Percentiles rank a stretch among this genome's conserved stretches.
These are phyloP conservation scores for Debaryomycetaceae sp. DNA, from an alignment of 1,139 yeast species.

Conservation along the genomic window DNA sequence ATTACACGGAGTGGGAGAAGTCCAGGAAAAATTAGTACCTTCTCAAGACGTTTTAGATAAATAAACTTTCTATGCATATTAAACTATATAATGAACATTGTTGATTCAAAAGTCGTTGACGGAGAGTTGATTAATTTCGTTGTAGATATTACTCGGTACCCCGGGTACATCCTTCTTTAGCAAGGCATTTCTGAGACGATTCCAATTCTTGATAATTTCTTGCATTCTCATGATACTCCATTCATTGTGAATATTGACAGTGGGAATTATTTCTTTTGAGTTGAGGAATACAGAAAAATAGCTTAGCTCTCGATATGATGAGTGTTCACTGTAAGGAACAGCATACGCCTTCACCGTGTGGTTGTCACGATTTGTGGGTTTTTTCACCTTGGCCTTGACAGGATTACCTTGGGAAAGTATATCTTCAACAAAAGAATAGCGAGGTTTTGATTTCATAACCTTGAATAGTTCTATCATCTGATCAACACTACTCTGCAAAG, in stretches of 20 bases:
- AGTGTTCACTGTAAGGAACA: conserved; percentile 92
- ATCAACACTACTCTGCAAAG: conserved; percentile 2
- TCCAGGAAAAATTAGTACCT: conserved; percentile 2
- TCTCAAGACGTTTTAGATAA: not conserved
- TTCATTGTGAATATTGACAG: conserved; percentile 59
- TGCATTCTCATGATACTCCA: conserved; percentile 37
- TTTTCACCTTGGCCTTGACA: conserved; percentile 12
- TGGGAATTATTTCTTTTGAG: conserved; percentile 63
- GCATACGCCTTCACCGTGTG: conserved; percentile 47
- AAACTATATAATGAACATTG: not conserved
- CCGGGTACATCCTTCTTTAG: conserved; percentile 2
- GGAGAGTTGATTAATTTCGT: not conserved
- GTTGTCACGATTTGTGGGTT: conserved; percentile 19
- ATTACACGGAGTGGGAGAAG: conserved; percentile 19
- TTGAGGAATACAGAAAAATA: conserved; percentile 55
- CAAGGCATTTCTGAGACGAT: conserved; percentile 15
- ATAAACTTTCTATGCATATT: not conserved
- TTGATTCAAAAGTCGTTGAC: not conserved
- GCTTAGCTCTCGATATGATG: conserved; percentile 77
- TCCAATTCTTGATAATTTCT: conserved; percentile 49
- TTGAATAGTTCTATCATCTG: not conserved
- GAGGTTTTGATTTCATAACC: conserved; percentile 5
- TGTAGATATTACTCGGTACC: not conserved
- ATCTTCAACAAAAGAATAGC: conserved; percentile 25
- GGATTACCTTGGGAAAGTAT: conserved; percentile 29